Conservation (phyloP, 768 basidiomycete species). For the Leucosporidium yakuticum region DNA sequence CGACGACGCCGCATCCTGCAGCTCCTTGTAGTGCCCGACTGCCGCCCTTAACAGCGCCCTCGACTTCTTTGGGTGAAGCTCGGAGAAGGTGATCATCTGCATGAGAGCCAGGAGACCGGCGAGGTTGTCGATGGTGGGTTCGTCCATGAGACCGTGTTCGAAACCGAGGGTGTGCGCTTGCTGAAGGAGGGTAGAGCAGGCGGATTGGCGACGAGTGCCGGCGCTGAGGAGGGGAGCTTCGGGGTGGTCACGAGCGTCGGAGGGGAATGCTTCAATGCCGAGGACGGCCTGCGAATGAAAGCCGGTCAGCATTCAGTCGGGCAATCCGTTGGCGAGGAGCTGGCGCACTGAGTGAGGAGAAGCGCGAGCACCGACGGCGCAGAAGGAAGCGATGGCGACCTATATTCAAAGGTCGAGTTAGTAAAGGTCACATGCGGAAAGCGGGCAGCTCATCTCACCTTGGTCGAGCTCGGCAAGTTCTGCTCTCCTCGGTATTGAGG, state of each 20-base stretch:
- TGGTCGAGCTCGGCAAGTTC: not conserved
- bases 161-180: not conserved
- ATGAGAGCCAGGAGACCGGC: not conserved
- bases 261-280: constrained; percentile 8
- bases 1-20: constrained; percentile 2
- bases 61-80: not conserved
- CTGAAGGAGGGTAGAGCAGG: constrained; percentile 1
- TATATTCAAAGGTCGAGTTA: not conserved
- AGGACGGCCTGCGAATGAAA: constrained; percentile 8
- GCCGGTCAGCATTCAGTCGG: not conserved
- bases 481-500: not conserved
- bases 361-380: constrained; percentile 9
- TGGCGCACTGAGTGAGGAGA: constrained; percentile 10
- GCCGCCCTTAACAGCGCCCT: not conserved
- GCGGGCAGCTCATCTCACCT: not conserved
- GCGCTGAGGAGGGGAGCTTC: constrained; percentile 12
- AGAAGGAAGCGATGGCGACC: constrained; percentile 5
- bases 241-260: constrained; percentile 12
- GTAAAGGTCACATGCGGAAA: too few species aligned
- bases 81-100: constrained; percentile 7
- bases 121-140: constrained; percentile 11
- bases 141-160: not conserved
- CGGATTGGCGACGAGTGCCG: constrained; percentile 11
- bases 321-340: not conserved
- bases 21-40: constrained; percentile 7